These are phyloP conservation scores for Pseudogymnoascus sp. DNA, from an alignment of 2,329 filamentous ascomycete genomes.

Conservation along the genomic window DNA sequence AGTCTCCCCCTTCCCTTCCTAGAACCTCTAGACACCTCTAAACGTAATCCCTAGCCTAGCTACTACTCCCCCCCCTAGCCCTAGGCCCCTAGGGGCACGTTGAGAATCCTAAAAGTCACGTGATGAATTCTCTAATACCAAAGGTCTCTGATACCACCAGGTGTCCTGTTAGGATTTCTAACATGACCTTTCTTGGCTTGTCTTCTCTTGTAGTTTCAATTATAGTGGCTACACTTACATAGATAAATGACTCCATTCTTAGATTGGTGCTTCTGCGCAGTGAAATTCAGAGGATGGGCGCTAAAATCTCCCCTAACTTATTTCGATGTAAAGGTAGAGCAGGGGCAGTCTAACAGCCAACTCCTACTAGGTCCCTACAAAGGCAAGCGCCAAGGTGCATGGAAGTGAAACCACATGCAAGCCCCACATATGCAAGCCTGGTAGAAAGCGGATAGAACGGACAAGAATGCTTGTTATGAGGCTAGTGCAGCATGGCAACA, in stretches of 20 bases:
- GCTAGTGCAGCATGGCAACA: background rate
- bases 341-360: background rate
- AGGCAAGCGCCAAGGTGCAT: background rate
- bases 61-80: too few relatives aligned
- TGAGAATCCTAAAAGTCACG: too few relatives aligned
- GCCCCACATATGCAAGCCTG: background rate
- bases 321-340: background rate
- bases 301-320: background rate
- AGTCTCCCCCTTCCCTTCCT: too few relatives aligned
- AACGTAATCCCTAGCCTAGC: too few relatives aligned
- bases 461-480: background rate
- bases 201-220: background rate
- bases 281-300: background rate
- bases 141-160: too few relatives aligned
- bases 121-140: too few relatives aligned
- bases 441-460: background rate
- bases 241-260: background rate
- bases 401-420: background rate
- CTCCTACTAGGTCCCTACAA: background rate
- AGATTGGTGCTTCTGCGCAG: background rate
- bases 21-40: too few relatives aligned
- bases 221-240: background rate
- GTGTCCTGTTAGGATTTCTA: constrained; percentile 19
- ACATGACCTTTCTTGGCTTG: constrained; percentile 10
- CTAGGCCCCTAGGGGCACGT: too few relatives aligned